Base-by-base conservation (phyloP, 306 rosid species). In the Lablab purpureus region DNA sequence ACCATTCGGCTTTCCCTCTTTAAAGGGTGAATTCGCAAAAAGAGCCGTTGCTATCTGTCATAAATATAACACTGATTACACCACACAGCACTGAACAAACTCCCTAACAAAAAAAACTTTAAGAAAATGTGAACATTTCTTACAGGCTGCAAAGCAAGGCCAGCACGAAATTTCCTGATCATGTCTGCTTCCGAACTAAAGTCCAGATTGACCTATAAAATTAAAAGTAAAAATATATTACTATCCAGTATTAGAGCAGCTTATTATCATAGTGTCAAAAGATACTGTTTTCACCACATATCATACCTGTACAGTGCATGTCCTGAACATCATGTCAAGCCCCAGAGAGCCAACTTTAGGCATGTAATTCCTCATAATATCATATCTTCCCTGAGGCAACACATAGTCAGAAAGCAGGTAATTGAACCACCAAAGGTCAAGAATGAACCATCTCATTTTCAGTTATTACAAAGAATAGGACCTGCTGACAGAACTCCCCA, bases 261-360 rank as follows among this genome's bases (percentile, higher is more conserved):
- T 70, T 55, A 40, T 9, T 73, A 70, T 49, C 49, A 63, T 64
- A 46, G 45, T 36, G 46, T 49, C 71, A 79, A 25, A 68, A 47
- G 58, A 54, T 58, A 80, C 64, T 36, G 21, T 75, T 55, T 87
- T 74, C 77, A 50, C 65, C 81, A 68, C 10, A 47, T 13, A 70
- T 78, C 85, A 84, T 84, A 93, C 99, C 97, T 96, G 99, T 46
- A 96, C 99, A 51, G 99, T 96, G 87, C 98, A 96, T 52, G 99
- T 96, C 88, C 99, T 89, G 87, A 93, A 91, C 99, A 93, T 96
- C 98, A 93, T 93, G 84, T 96, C 98, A 75, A 93, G 97, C 77
- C 98, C 99, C 25, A 96, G 97, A 11, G 99, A 80, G 64, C 99
- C 98, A 83, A 96, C 99, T 89, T 89, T 88, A 71, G 97, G 99